Base-by-base conservation (phyloP, 2,329 filamentous ascomycete species). In the Penicillium brasilianum region DNA sequence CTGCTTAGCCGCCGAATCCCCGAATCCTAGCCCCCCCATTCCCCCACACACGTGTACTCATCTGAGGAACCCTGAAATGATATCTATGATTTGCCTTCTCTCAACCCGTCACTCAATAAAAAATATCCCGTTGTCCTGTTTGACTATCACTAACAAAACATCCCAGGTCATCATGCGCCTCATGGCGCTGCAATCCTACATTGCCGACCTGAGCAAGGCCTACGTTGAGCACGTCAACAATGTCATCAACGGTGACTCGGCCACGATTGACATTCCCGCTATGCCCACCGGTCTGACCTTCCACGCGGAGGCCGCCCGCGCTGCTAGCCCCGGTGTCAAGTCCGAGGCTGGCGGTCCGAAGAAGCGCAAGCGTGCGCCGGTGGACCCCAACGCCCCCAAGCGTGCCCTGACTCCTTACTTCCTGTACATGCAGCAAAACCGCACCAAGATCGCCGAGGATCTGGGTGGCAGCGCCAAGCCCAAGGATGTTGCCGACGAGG, bases 301-400 rank as follows among this genome's bases (percentile, higher is more conserved):
- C 39, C 34, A 55, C 41, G 34, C 55, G 78, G 25, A 83, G 73
- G 62, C 82, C 76, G 28, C 28, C 43, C 76, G 76, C 55, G 74
- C 75, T 16, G 66, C 71, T 36, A 78, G 74, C 62, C 76, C 77
- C 28, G 74, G 70, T 14, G 68, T 68, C 30, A 75, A 76, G 62
- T 78, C 77, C 13, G 83, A 84, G 25, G 80, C 78, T 1, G 84
- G 88, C 72, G 87, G 88, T 76, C 90, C 92, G 85, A 93, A 93
- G 85, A 93, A 95, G 84, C 89, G 91, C 78, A 94, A 95, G 85
- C 93, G 93, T 84, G 87, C 89, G 63, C 88, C 88, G 44, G 88
- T 91, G 73, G 94, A 98, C 76, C 93, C 93, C 69, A 96, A 97
- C 77, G 93, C 93, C 7, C 94, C 94, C 62, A 98, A 97, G 86